A percentile compares a stretch with the other conserved stretches of the same genome.
Evolutionary conservation across 441 rosid genomes (phyloP).

Genomic region (Croton laevigatus): DNA sequence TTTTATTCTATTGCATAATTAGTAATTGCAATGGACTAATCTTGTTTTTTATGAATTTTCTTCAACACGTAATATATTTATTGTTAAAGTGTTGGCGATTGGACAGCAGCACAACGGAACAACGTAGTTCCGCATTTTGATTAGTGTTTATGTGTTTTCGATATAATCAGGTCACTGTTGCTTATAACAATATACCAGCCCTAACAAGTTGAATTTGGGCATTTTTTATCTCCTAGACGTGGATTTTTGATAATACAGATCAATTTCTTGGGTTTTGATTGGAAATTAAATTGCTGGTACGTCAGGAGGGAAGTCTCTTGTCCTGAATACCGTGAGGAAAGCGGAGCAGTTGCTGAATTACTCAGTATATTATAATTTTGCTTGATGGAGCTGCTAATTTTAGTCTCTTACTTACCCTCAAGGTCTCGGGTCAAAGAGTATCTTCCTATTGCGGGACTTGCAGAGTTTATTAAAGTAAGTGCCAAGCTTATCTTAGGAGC

Average conservation of each 20-base stretch:
- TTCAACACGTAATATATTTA: too few species aligned
- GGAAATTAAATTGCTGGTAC: background rate
- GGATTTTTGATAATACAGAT: background rate
- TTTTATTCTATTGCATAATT: too few species aligned
- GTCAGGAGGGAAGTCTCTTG: constrained; percentile 96
- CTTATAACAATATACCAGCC: constrained; percentile 92
- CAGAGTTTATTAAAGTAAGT: constrained; percentile 86
- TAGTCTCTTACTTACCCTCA: background rate
- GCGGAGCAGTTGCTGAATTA: constrained; percentile 77
- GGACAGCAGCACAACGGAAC: too few species aligned
- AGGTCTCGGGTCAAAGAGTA: constrained; percentile 90
- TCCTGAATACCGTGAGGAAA: constrained; percentile 79
- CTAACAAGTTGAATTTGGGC: constrained; percentile 83
- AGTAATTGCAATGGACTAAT: too few species aligned
- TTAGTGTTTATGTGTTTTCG: background rate
- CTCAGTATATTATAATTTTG: background rate
- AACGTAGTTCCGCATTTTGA: too few species aligned
- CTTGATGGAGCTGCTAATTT: background rate
- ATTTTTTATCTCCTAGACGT: constrained; percentile 25
- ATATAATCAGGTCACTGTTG: constrained; percentile 62
- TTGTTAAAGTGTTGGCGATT: too few species aligned
- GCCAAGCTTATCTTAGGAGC: constrained; percentile 87
- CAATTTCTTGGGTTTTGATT: background rate
- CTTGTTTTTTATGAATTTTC: too few species aligned
- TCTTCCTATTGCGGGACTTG: constrained; percentile 92